Conservation (phyloP, 2,329 filamentous ascomycete species). For the Diaporthe destruens region DNA sequence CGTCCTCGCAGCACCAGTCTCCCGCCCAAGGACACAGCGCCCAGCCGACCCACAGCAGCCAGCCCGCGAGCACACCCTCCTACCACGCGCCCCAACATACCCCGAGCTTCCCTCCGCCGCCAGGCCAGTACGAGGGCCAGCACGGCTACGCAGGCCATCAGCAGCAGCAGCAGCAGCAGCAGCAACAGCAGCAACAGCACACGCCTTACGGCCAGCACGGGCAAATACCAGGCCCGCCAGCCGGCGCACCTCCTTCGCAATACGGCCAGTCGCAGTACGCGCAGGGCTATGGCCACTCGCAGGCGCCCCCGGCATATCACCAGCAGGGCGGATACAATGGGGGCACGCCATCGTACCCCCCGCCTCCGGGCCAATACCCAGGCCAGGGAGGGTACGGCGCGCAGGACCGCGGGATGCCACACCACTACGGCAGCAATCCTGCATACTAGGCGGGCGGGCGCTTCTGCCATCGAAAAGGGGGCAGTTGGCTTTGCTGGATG, state of each 20-base stretch:
- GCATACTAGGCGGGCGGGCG: slow-evolving; percentile 19
- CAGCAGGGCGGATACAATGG: slow-evolving; percentile 44
- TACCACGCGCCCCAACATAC: slow-evolving; percentile 47
- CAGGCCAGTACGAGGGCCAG: slow-evolving; percentile 37
- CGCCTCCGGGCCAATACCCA: slow-evolving; percentile 47
- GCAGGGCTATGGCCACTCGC: slow-evolving; percentile 33
- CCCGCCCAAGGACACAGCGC: slow-evolving; percentile 48
- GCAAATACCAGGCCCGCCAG: slow-evolving; percentile 37
- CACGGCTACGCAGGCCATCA: slow-evolving; percentile 37
- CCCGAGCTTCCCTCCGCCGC: slow-evolving; percentile 39
- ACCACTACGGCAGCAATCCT: slow-evolving; percentile 39
- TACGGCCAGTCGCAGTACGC: slow-evolving; percentile 41
- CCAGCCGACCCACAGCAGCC: slow-evolving; percentile 47
- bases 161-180: slow-evolving; percentile 18
- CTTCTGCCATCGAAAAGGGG: not conserved
- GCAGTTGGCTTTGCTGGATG: not conserved
- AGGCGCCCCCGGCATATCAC: slow-evolving; percentile 34
- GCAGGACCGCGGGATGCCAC: slow-evolving; percentile 21
- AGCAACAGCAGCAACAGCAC: slow-evolving; percentile 22
- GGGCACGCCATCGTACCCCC: slow-evolving; percentile 43
- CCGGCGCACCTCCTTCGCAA: slow-evolving; percentile 45
- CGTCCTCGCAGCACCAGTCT: slow-evolving; percentile 45
- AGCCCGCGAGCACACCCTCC: slow-evolving; percentile 40
- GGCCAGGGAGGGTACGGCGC: slow-evolving; percentile 41
- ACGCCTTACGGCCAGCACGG: slow-evolving; percentile 45